Conservation (phyloP, 257 asterid genomes). For the Solanum ossicruentum region DNA sequence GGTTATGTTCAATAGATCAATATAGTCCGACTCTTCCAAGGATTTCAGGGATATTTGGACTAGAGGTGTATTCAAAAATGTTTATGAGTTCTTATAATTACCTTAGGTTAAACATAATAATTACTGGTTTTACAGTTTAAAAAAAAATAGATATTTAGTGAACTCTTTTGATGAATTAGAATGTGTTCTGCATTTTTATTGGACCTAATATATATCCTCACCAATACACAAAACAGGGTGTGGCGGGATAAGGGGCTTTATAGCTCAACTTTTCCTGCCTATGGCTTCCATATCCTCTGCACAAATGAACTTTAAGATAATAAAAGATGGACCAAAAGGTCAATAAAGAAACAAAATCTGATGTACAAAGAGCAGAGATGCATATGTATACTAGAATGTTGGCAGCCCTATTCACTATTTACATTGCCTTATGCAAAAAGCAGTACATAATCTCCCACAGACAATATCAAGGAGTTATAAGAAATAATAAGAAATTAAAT, state of each 20-base stretch:
- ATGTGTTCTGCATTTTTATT: neutral
- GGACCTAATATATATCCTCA: neutral
- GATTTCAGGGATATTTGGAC: neutral
- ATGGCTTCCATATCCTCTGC: neutral
- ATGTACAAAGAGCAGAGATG: neutral
- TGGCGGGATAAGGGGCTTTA: neutral
- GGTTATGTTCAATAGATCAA: neutral
- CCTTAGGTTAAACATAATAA: neutral
- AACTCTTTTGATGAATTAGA: neutral
- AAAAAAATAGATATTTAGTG: neutral
- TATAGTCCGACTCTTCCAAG: neutral
- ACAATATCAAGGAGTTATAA: neutral
- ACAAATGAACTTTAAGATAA: neutral
- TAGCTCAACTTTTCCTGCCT: neutral
- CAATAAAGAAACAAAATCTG: neutral
- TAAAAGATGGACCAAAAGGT: neutral
- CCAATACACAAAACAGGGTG: neutral
- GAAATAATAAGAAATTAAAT: neutral
- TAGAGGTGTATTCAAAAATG: neutral
- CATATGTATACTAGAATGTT: neutral
- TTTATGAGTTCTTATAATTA: neutral
- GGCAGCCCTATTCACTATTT: conserved; percentile 9
- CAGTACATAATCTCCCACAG: neutral
- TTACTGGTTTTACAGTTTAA: neutral
- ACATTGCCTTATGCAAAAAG: conserved; percentile 15